phyloP scores from a whole-genome alignment of 345 rosid genomes.

The Hibiscus trionum region DNA sequence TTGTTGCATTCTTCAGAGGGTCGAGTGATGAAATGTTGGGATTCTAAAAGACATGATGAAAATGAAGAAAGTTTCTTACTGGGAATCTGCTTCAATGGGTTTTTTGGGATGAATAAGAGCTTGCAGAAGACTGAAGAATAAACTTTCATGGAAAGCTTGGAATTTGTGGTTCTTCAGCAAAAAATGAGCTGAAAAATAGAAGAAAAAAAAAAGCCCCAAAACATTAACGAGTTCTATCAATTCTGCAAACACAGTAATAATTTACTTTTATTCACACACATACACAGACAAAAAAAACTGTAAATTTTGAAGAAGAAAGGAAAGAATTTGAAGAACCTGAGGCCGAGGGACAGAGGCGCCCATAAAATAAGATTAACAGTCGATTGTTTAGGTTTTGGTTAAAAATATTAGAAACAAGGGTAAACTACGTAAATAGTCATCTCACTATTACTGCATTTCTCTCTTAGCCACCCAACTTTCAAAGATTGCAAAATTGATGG shows the following conservation, averaged over 20 bases:
- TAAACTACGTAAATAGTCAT: background rate
- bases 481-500: too few species aligned
- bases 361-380: background rate
- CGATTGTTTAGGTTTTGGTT: background rate
- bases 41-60: constrained; percentile 4
- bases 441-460: too few species aligned
- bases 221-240: background rate
- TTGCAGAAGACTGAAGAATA: background rate
- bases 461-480: too few species aligned
- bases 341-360: background rate
- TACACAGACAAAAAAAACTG: background rate
- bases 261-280: background rate
- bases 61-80: background rate
- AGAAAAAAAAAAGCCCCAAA: background rate
- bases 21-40: background rate
- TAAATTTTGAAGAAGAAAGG: background rate
- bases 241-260: background rate
- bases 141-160: constrained; percentile 4
- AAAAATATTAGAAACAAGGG: background rate
- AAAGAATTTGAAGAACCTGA: background rate
- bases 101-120: background rate
- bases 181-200: background rate
- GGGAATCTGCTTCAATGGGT: background rate
- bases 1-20: background rate
- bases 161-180: background rate